Conservation (phyloP, 2,329 filamentous ascomycete genomes). For the Botrytis cinerea region DNA sequence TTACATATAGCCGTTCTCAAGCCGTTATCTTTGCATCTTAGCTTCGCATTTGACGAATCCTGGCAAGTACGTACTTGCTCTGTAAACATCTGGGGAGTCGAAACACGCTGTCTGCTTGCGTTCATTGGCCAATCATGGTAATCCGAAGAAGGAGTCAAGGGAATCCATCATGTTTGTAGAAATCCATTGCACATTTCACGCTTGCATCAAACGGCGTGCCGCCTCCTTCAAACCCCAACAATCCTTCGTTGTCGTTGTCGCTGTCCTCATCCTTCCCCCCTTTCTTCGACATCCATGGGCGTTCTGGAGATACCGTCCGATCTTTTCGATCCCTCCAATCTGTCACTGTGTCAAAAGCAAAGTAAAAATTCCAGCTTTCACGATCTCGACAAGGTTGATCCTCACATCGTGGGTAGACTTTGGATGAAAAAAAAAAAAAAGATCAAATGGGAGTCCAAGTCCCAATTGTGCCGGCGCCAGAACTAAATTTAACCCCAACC, state of each 20-base stretch:
- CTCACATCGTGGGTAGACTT: neutral
- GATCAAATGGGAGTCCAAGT: slow-evolving; percentile 20
- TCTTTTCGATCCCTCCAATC: neutral
- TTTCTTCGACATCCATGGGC: neutral
- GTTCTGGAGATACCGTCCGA: slow-evolving; percentile 6
- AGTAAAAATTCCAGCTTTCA: neutral
- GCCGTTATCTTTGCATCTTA: neutral
- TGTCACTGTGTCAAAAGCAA: neutral
- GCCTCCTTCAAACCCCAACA: neutral
- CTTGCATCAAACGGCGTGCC: neutral
- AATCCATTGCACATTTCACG: neutral
- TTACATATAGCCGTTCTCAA: neutral
- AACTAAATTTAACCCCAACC: neutral
- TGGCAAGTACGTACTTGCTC: neutral
- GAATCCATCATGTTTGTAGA: neutral
- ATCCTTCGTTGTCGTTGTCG: slow-evolving; percentile 1
- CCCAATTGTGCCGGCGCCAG: neutral
- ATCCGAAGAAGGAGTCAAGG: neutral
- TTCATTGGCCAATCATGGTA: neutral
- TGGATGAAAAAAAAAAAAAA: neutral
- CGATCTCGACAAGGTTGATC: slow-evolving; percentile 10
- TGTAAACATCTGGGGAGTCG: neutral
- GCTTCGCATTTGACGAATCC: neutral
- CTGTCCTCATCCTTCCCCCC: slow-evolving; percentile 8
- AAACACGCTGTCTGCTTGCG: neutral